phyloP scores from a whole-genome alignment of 2,329 filamentous ascomycete genomes.

The Cytospora paraplurivora region DNA sequence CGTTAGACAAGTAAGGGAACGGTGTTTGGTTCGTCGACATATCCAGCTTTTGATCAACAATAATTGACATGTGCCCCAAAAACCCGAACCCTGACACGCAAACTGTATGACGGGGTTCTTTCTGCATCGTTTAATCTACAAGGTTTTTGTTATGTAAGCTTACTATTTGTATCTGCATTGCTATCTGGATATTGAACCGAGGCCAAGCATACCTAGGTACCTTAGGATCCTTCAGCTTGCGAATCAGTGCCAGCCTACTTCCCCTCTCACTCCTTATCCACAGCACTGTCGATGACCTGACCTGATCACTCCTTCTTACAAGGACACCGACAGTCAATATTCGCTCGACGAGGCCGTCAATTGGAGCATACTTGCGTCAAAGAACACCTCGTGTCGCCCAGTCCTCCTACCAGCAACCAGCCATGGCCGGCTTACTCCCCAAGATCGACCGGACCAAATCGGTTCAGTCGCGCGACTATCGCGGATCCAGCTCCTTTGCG shows the following conservation, averaged over 20 bases:
- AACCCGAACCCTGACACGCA: background rate
- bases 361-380: constrained; percentile 2
- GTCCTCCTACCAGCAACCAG: background rate
- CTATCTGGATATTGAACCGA: constrained; percentile 2
- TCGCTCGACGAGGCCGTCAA: constrained; percentile 8
- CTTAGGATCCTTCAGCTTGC: background rate
- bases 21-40: too few species aligned
- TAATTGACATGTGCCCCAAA: background rate
- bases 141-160: constrained; percentile 22
- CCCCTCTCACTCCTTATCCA: constrained; percentile 5
- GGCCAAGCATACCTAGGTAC: too few species aligned
- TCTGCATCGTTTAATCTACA: constrained; percentile 1
- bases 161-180: constrained; percentile 14
- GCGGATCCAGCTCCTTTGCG: constrained; percentile 75
- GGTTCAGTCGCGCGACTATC: constrained; percentile 58
- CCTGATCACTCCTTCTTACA: background rate
- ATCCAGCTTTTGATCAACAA: too few species aligned
- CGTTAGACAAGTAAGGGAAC: too few species aligned
- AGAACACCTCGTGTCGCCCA: background rate
- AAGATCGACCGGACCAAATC: constrained; percentile 57
- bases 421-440: constrained; percentile 25
- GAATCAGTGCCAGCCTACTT: background rate
- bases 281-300: constrained; percentile 4
- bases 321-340: background rate
- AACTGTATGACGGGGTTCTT: background rate